phyloP scores from a whole-genome alignment of 345 rosid species.

The Aquilaria malaccensis region DNA sequence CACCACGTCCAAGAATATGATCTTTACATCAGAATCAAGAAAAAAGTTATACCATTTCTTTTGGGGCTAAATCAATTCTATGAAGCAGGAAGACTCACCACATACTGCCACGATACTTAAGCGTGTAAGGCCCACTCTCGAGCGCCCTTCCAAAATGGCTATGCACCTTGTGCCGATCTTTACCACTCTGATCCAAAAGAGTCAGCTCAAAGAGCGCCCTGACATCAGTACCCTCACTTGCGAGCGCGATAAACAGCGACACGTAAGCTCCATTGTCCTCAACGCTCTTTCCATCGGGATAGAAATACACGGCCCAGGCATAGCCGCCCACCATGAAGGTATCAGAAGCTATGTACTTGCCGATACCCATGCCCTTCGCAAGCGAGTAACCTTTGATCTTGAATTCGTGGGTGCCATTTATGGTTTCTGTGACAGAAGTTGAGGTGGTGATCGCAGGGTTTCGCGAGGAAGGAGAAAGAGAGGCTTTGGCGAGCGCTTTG shows the following conservation, averaged over 20 bases:
- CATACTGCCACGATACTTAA: slow-evolving; percentile 49
- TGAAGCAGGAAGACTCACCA: slow-evolving; percentile 13
- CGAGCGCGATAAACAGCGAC: slow-evolving; percentile 34
- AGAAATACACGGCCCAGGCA: slow-evolving; percentile 38
- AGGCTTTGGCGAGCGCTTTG: slow-evolving; percentile 34
- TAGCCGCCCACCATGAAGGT: slow-evolving; percentile 34
- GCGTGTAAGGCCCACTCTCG: slow-evolving; percentile 40
- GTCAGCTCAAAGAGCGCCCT: slow-evolving; percentile 34
- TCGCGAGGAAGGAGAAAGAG: slow-evolving; percentile 20
- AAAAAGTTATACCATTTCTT: too few species aligned
- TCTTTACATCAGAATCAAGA: too few species aligned
- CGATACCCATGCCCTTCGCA: slow-evolving; percentile 35
- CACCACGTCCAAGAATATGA: too few species aligned
- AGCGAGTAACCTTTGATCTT: slow-evolving; percentile 29
- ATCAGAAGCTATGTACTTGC: slow-evolving; percentile 29
- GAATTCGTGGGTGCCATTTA: slow-evolving; percentile 34
- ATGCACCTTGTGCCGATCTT: slow-evolving; percentile 32
- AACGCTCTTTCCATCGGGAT: slow-evolving; percentile 36
- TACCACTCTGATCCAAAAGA: slow-evolving; percentile 37
- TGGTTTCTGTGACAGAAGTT: slow-evolving; percentile 26
- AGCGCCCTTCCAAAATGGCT: slow-evolving; percentile 39
- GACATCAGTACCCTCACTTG: slow-evolving; percentile 33
- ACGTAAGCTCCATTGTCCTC: slow-evolving; percentile 29
- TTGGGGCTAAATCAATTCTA: neutral
- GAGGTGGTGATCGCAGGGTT: slow-evolving; percentile 20